These are phyloP conservation scores for Camelina laxa DNA, from an alignment of 345 rosid species.

Conservation along the genomic window DNA sequence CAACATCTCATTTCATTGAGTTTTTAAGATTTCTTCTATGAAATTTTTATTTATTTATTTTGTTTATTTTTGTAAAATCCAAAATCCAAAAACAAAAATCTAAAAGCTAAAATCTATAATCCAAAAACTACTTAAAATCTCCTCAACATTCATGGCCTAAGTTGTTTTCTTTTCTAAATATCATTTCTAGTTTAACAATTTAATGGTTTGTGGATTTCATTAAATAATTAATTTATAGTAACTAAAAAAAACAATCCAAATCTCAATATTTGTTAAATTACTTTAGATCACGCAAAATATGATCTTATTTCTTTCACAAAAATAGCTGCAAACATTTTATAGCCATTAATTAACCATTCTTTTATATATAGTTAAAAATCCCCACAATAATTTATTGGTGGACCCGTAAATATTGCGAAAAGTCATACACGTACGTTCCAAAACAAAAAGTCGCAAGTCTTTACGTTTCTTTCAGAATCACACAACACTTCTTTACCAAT, in stretches of 20 bases:
- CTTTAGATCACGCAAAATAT: background rate
- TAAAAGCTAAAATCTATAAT: no score
- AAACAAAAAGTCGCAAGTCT: conserved; percentile 22
- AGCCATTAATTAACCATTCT: conserved; percentile 9
- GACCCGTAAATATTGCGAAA: conserved; percentile 26
- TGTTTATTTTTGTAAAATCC: no score
- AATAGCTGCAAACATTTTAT: conserved; percentile 23
- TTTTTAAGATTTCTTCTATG: no score
- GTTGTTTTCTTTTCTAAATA: no score
- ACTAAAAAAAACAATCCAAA: background rate
- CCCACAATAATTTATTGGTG: conserved; percentile 28
- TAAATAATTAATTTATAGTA: background rate
- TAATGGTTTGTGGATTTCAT: no score
- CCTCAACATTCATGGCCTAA: no score
- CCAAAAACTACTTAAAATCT: no score
- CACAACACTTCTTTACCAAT: conserved; percentile 18
- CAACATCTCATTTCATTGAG: no score
- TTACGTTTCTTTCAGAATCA: conserved; percentile 12
- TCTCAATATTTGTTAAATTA: background rate
- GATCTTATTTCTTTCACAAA: conserved; percentile 4
- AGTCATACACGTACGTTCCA: conserved; percentile 29
- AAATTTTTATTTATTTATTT: no score
- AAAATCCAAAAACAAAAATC: no score
- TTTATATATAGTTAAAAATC: conserved; percentile 26
- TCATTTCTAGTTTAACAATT: no score